Evolutionary conservation across 1,284 basidiomycete genomes (phyloP).

Genomic region (Ustilago bromivora): DNA sequence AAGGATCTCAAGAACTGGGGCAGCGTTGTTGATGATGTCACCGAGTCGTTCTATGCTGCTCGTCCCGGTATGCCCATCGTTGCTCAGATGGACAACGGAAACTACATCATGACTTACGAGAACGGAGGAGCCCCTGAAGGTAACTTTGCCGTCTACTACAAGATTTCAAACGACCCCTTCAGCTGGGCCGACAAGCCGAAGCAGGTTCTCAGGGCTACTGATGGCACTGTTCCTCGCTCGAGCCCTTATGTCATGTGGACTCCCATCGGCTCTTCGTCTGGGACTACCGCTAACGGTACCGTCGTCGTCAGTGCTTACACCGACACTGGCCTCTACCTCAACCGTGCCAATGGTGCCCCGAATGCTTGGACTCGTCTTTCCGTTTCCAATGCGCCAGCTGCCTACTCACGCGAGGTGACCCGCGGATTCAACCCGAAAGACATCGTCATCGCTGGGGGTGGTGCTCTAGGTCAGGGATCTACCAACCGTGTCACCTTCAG

Average conservation of each 20-base stretch:
- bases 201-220: constrained; percentile 46
- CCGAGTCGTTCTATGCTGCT: constrained; percentile 58
- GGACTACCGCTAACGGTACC: constrained; percentile 59
- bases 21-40: constrained; percentile 67
- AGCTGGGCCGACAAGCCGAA: constrained; percentile 35
- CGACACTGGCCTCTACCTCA: constrained; percentile 30
- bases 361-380: constrained; percentile 32
- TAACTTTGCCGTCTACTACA: constrained; percentile 40
- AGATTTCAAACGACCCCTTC: constrained; percentile 36
- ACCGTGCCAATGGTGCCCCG: constrained; percentile 26
- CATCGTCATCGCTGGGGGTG: constrained; percentile 32
- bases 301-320: constrained; percentile 67
- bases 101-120: constrained; percentile 70
- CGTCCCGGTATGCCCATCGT: constrained; percentile 70
- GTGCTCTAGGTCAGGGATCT: constrained; percentile 18
- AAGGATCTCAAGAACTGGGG: constrained; percentile 69
- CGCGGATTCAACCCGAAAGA: constrained; percentile 43
- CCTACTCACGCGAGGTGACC: constrained; percentile 34
- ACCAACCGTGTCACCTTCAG: constrained; percentile 39
- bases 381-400: constrained; percentile 21
- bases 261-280: constrained; percentile 51
- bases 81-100: constrained; percentile 65
- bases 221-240: constrained; percentile 61
- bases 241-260: constrained; percentile 69
- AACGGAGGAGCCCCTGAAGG: constrained; percentile 59